Conservation (phyloP, 345 rosid genomes). For the Dimocarpus longan region DNA sequence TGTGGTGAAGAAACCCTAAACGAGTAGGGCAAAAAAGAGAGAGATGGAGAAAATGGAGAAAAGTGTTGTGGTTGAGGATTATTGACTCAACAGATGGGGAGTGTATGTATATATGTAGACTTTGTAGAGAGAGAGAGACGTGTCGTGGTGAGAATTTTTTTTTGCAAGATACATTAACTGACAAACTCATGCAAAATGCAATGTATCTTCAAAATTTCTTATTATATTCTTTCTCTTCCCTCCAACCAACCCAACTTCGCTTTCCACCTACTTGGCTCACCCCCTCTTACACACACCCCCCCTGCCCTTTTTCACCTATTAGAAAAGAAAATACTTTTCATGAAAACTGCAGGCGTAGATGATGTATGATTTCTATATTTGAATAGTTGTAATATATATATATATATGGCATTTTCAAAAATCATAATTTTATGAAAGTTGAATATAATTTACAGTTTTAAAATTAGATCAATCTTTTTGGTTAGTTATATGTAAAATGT, state of each 20-base stretch:
- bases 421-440: no score
- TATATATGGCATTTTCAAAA: no score
- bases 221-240: conserved; percentile 21
- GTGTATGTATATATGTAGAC: conserved; percentile 17
- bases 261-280: neutral
- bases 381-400: no score
- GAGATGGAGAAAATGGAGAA: neutral
- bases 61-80: neutral
- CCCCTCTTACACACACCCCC: no score
- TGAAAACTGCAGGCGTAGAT: no score
- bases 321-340: no score
- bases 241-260: conserved; percentile 17
- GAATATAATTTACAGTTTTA: no score
- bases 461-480: no score
- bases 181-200: conserved; percentile 37
- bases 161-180: conserved; percentile 37
- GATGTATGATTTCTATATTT: no score
- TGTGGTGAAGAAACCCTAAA: conserved; percentile 40
- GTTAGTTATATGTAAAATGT: no score
- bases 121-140: neutral
- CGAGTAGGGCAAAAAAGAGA: conserved; percentile 51
- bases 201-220: conserved; percentile 30
- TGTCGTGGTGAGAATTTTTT: conserved; percentile 27
- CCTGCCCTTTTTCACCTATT: no score
- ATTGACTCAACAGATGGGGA: no score